Base-by-base conservation (phyloP, 1,284 basidiomycete species). In the Ceratobasidium sp. region DNA sequence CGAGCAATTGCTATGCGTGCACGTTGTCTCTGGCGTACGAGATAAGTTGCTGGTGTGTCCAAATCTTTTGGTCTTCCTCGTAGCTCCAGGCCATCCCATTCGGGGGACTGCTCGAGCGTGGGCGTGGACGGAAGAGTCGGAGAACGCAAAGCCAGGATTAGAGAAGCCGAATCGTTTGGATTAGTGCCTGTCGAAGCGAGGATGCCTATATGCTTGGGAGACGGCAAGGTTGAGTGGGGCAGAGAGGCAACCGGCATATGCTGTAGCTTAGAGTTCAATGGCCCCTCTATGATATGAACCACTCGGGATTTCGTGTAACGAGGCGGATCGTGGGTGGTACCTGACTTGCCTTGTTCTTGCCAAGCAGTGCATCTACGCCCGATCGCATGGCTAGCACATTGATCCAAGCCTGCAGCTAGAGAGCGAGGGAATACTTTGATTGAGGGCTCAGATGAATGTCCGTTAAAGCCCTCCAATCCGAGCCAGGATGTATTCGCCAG, bases 221-320 rank as follows among this genome's bases (percentile, higher is more conserved):
- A 30, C 8, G 46, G 2, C 16, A 14, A 14, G 9, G 46, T 53
- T 21, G 53, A 16, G 16, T 65, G 62, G 1, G 39, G 52, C 23
- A 52, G 65, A 9, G 36, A 69, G n/a, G 57, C 34, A 18, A 36
- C 65, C 3, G 52, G 52, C 65, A 69, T 43, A 26, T 32, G 65
- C 34, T 43, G 12, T 8, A 55, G 3, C 16, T 3, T 26, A 14
- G 62, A 28, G 12, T 48, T 9, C 14, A 12, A n/a, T 16, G 50
- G 34, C 21, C 18, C 14, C 62, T 58, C 34, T 21, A 30, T 12
- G n/a, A 14, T 9, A 12, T 65, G 18, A 26, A 36, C 53, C 18
- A 65, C 32, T 23, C 23, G 46, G 2, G 62, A 50, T 23, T 53
- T 65, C 2, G 62, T 1, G 34, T 14, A 46, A 46, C 9, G 23